Evolutionary conservation across 257 asterid genomes (phyloP).

Genomic region (Paraleonurus japonicus): DNA sequence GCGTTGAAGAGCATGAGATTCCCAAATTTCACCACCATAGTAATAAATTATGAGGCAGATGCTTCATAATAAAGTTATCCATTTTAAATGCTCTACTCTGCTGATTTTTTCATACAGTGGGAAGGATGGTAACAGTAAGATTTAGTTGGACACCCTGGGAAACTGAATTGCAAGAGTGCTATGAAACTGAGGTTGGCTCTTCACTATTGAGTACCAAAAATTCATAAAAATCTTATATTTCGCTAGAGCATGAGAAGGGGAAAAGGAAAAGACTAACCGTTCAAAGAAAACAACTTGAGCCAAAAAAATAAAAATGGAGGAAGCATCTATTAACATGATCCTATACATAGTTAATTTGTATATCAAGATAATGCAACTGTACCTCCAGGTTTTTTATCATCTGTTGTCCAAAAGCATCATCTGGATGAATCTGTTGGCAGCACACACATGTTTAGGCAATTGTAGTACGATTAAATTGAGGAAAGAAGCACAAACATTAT

Average conservation of each 20-base stretch:
- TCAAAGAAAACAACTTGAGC: background rate
- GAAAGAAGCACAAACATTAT: conserved; percentile 11
- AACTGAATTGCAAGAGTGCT: background rate
- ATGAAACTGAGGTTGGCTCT: background rate
- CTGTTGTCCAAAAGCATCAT: conserved; percentile 98
- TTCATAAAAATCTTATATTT: background rate
- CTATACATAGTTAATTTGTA: conserved; percentile 1
- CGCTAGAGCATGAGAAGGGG: background rate
- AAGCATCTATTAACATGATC: conserved; percentile 14
- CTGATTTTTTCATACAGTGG: background rate
- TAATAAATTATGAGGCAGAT: conserved; percentile 7
- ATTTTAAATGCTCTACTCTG: background rate
- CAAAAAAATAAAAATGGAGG: conserved; percentile 5
- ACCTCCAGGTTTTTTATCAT: conserved; percentile 98
- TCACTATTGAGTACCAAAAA: background rate
- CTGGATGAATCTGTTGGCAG: conserved; percentile 75
- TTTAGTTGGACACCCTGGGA: background rate
- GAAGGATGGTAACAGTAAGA: background rate
- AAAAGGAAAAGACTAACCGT: background rate
- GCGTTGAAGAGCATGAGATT: conserved; percentile 8
- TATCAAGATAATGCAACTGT: conserved; percentile 24
- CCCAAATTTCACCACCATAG: conserved; percentile 20
- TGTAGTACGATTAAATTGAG: conserved; percentile 8
- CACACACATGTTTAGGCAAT: conserved; percentile 18
- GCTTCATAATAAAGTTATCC: background rate